phyloP scores from a whole-genome alignment of 2,329 filamentous ascomycete species.

The Fusarium veterinarium region DNA sequence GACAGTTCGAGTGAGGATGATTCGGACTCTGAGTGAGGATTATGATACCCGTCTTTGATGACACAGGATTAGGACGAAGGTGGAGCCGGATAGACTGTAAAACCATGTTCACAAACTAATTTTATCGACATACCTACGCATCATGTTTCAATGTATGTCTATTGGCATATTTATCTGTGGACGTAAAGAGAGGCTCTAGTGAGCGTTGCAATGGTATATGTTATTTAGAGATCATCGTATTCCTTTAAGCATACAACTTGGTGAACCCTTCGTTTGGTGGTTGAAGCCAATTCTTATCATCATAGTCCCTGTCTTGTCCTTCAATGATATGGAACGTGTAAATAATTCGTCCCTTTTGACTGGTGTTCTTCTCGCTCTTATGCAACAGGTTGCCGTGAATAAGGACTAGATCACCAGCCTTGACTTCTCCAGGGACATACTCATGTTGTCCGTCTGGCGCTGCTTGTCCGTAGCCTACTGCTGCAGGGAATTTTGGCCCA shows the following conservation, averaged over 20 bases:
- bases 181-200: slow-evolving; percentile 1
- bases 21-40: slow-evolving; percentile 38
- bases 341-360: slow-evolving; percentile 87
- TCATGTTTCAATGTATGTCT: slow-evolving; percentile 22
- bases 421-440: slow-evolving; percentile 87
- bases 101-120: slow-evolving; percentile 31
- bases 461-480: slow-evolving; percentile 59
- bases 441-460: slow-evolving; percentile 53
- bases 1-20: slow-evolving; percentile 42
- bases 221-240: neutral
- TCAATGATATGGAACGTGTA: slow-evolving; percentile 99
- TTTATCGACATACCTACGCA: slow-evolving; percentile 41
- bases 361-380: slow-evolving; percentile 94
- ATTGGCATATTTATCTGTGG: slow-evolving; percentile 18
- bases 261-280: slow-evolving; percentile 85
- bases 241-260: slow-evolving; percentile 61
- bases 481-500: slow-evolving; percentile 71
- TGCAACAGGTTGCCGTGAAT: slow-evolving; percentile 97
- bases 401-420: slow-evolving; percentile 88
- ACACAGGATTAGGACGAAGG: slow-evolving; percentile 14
- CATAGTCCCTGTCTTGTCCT: slow-evolving; percentile 78
- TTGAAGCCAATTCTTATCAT: slow-evolving; percentile 93
- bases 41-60: slow-evolving; percentile 23
- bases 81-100: slow-evolving; percentile 42
- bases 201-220: slow-evolving; percentile 4